Evolutionary conservation across 768 basidiomycete genomes (phyloP).

Genomic region (Obba rivulosa): DNA sequence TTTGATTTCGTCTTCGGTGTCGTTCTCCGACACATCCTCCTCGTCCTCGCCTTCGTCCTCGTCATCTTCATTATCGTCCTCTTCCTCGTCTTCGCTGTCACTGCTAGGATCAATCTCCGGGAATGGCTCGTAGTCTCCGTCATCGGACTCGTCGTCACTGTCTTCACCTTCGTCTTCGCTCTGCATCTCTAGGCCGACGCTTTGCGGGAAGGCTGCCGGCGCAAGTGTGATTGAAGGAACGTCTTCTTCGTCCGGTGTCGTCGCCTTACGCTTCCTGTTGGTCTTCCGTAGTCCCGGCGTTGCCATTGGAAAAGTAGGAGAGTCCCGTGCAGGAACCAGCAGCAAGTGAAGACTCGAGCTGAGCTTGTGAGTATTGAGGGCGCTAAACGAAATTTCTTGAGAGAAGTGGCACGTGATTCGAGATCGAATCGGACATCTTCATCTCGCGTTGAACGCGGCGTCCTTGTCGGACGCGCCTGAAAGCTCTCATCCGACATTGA

Average conservation of each 20-base stretch:
- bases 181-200: conserved; percentile 59
- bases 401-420: conserved; percentile 10
- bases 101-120: conserved; percentile 21
- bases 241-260: conserved; percentile 33
- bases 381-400: conserved; percentile 20
- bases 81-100: conserved; percentile 27
- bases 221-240: conserved; percentile 6
- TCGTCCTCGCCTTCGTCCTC: conserved; percentile 32
- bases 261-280: conserved; percentile 57
- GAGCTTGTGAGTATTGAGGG: not conserved
- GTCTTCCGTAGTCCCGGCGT: conserved; percentile 22
- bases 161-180: conserved; percentile 74
- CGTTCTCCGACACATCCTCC: conserved; percentile 29
- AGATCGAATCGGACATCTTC: conserved; percentile 25
- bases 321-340: not conserved
- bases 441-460: conserved; percentile 5
- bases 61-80: conserved; percentile 24
- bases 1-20: conserved; percentile 38
- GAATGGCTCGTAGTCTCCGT: conserved; percentile 29
- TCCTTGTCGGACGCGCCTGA: not conserved
- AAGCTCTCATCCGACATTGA: not conserved
- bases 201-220: conserved; percentile 29
- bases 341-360: too few relatives aligned
- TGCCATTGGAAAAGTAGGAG: conserved; percentile 23
- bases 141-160: conserved; percentile 30